These are phyloP conservation scores for Diphasiastrum complanatum DNA, from an alignment of 83 land plant genomes.

Conservation along the genomic window DNA sequence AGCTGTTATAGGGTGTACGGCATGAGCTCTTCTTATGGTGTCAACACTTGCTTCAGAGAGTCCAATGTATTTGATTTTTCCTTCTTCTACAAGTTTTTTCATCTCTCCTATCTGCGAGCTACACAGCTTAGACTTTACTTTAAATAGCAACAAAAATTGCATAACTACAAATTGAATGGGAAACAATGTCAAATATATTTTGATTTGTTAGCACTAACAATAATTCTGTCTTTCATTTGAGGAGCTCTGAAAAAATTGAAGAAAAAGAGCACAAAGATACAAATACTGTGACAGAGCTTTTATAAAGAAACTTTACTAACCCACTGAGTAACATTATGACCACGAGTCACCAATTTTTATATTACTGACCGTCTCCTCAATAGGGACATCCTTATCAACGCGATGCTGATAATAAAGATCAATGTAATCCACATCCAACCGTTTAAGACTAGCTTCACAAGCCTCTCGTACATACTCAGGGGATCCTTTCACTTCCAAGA, in stretches of 20 bases:
- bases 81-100: conserved; percentile 65
- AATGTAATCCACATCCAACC: conserved; percentile 56
- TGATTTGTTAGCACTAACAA: too few species aligned
- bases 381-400: conserved; percentile 46
- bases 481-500: conserved; percentile 32
- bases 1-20: conserved; percentile 65
- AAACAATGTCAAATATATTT: too few species aligned
- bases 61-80: conserved; percentile 69
- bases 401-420: conserved; percentile 60
- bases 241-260: too few species aligned
- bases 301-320: neutral
- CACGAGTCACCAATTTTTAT: neutral
- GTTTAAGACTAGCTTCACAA: conserved; percentile 51
- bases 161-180: neutral
- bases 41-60: conserved; percentile 62
- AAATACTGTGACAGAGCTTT: too few species aligned
- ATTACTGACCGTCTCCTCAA: conserved; percentile 47
- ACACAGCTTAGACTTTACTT: neutral
- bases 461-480: conserved; percentile 49
- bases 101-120: conserved; percentile 44
- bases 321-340: neutral
- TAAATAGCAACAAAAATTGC: neutral
- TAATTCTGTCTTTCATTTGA: too few species aligned
- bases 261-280: too few species aligned
- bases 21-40: conserved; percentile 69